Percentiles rank a stretch among this genome's conserved stretches.
Evolutionary conservation across 1,284 basidiomycete genomes (phyloP).

Genomic region (Pisolithus thermaeus): DNA sequence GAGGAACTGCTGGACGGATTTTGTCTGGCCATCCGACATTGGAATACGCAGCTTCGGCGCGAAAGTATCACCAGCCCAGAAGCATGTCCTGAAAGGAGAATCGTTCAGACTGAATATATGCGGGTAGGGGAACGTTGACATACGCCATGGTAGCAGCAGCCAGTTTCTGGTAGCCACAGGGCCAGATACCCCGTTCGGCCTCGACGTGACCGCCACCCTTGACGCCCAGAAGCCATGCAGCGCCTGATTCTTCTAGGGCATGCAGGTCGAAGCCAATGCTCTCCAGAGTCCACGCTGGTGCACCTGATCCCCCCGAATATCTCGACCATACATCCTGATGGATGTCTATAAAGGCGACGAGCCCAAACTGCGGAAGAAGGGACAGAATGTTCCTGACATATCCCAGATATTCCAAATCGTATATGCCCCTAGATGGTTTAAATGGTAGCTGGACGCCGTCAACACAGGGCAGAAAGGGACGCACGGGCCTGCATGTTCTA

Average conservation of each 20-base stretch:
- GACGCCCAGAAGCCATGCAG: conserved; percentile 81
- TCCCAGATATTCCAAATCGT: conserved; percentile 78
- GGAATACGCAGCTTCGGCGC: conserved; percentile 66
- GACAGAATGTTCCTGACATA: conserved; percentile 75
- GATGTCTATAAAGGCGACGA: conserved; percentile 77
- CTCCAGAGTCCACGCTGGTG: conserved; percentile 89
- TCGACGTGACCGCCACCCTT: conserved; percentile 66
- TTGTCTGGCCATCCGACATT: conserved; percentile 39
- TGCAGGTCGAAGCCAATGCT: conserved; percentile 74
- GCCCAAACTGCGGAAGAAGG: conserved; percentile 75
- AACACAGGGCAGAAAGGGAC: conserved; percentile 28
- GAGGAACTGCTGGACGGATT: conserved; percentile 77
- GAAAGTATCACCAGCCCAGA: conserved; percentile 88
- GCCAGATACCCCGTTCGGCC: conserved; percentile 80
- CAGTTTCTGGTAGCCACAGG: conserved; percentile 87
- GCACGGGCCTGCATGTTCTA: conserved; percentile 87
- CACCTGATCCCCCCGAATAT: conserved; percentile 88
- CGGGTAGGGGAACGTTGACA: conserved; percentile 24
- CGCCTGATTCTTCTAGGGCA: conserved; percentile 71
- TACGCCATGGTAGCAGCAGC: conserved; percentile 86
- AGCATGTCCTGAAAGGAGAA: conserved; percentile 53
- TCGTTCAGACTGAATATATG: conserved; percentile 15
- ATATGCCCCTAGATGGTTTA: conserved; percentile 54
- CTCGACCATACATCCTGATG: conserved; percentile 97
- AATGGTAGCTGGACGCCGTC: neutral